A percentile compares a stretch with the other conserved stretches of the same genome.
Conservation (phyloP, 495 filamentous ascomycete species). For the Elaphomyces granulatus region DNA sequence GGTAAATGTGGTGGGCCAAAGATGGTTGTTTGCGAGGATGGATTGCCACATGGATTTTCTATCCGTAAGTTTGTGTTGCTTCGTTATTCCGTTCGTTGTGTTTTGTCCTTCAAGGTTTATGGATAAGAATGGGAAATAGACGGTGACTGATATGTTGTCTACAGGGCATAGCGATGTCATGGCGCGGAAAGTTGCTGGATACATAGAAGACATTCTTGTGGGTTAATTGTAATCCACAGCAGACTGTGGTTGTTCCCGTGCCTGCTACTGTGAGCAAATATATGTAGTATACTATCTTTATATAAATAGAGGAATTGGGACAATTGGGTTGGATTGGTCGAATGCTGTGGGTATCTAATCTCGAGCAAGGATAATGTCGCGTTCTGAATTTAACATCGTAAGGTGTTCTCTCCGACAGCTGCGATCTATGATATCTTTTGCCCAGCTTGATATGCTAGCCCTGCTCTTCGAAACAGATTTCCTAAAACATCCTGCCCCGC, state of each 20-base stretch:
- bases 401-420: too few relatives aligned
- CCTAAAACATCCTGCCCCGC: constrained; percentile 23
- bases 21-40: constrained; percentile 60
- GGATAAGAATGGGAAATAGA: constrained; percentile 4
- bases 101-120: too few relatives aligned
- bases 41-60: constrained; percentile 71
- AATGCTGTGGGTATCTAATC: too few relatives aligned
- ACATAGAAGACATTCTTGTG: constrained; percentile 42
- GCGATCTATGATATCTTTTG: background rate
- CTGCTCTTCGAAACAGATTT: constrained; percentile 30
- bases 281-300: too few relatives aligned
- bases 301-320: too few relatives aligned
- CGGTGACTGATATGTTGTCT: constrained; percentile 6
- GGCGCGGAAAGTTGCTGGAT: constrained; percentile 47
- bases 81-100: too few relatives aligned
- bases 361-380: too few relatives aligned
- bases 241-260: too few relatives aligned
- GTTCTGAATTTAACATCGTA: too few relatives aligned
- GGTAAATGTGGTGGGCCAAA: constrained; percentile 38
- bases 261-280: too few relatives aligned
- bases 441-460: constrained; percentile 19
- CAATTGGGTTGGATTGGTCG: too few relatives aligned
- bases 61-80: constrained; percentile 45
- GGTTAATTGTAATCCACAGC: background rate
- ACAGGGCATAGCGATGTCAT: constrained; percentile 48